A percentile compares a stretch with the other conserved stretches of the same genome.
Evolutionary conservation across 331 rosid genomes (phyloP).

Genomic region (Malus hybrid): DNA sequence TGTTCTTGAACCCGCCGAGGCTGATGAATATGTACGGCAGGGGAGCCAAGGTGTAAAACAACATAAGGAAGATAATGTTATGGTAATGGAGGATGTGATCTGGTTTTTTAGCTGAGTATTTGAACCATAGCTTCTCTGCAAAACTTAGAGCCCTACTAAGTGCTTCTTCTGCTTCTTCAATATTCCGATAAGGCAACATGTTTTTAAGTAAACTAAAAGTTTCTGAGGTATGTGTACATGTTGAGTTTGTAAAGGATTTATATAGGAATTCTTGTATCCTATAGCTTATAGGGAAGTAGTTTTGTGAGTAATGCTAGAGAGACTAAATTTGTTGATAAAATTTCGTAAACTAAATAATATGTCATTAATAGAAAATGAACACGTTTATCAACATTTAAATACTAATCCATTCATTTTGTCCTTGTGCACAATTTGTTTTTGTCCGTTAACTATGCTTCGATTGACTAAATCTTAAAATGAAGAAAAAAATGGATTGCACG

Average conservation of each 20-base stretch:
- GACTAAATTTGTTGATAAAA: no score
- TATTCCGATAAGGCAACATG: constrained; percentile 3
- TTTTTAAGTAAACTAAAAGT: not conserved
- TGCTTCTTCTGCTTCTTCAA: constrained; percentile 1
- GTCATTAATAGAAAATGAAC: no score
- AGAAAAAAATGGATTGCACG: no score
- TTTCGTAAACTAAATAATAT: no score
- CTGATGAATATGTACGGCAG: not conserved
- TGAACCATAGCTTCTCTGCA: constrained; percentile 9
- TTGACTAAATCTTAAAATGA: no score
- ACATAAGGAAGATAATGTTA: not conserved
- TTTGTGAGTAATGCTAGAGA: no score
- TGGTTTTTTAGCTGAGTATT: constrained; percentile 6
- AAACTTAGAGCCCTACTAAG: not conserved
- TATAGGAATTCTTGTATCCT: no score
- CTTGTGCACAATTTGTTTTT: no score
- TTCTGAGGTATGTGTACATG: not conserved
- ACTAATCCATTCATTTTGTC: no score
- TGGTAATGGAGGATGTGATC: constrained; percentile 6
- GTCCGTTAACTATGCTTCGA: no score
- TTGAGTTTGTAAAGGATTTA: not conserved
- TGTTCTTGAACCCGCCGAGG: not conserved
- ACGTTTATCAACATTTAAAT: no score
- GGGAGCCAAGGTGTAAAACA: constrained; percentile 1
- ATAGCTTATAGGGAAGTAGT: no score